phyloP scores from a whole-genome alignment of 2,329 filamentous ascomycete genomes.

The Conoideocrella luteorostrata region DNA sequence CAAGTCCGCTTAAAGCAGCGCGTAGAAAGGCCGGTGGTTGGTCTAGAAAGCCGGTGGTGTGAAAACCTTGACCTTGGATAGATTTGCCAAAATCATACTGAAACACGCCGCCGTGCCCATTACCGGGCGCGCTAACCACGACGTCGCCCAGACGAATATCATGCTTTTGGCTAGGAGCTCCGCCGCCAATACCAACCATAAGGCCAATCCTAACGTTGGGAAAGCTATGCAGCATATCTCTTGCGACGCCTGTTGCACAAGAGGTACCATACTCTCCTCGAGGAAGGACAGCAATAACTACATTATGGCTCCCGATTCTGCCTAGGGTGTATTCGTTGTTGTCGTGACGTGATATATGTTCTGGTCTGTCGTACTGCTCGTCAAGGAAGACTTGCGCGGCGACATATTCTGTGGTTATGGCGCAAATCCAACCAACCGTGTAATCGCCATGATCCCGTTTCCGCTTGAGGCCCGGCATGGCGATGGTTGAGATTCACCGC shows the following conservation, averaged over 20 bases:
- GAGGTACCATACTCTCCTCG: constrained; percentile 19
- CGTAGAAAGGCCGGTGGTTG: too few species aligned
- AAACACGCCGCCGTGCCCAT: constrained; percentile 10
- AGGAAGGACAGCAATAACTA: constrained; percentile 18
- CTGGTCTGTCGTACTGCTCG: constrained; percentile 14
- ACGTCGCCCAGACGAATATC: constrained; percentile 6
- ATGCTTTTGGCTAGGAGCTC: constrained; percentile 22
- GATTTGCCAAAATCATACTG: constrained; percentile 13
- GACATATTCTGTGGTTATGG: constrained; percentile 27
- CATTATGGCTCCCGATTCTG: constrained; percentile 11
- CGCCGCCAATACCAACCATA: constrained; percentile 28
- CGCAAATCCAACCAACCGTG: constrained; percentile 38
- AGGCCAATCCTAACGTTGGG: constrained; percentile 22
- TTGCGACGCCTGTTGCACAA: constrained; percentile 20
- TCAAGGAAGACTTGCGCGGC: constrained; percentile 34
- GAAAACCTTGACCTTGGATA: too few species aligned
- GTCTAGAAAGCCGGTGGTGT: too few species aligned
- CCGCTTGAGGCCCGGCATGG: too few species aligned
- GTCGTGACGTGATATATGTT: constrained; percentile 18
- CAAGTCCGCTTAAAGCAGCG: too few species aligned
- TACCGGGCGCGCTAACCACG: constrained; percentile 9
- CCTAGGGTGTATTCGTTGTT: constrained; percentile 12
- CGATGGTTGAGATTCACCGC: too few species aligned
- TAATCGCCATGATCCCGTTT: too few species aligned
- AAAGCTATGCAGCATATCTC: constrained; percentile 23